A percentile compares a stretch with the other conserved stretches of the same genome.
Conservation (phyloP, 208 protist species). For the Trichomonas vaginalis region DNA sequence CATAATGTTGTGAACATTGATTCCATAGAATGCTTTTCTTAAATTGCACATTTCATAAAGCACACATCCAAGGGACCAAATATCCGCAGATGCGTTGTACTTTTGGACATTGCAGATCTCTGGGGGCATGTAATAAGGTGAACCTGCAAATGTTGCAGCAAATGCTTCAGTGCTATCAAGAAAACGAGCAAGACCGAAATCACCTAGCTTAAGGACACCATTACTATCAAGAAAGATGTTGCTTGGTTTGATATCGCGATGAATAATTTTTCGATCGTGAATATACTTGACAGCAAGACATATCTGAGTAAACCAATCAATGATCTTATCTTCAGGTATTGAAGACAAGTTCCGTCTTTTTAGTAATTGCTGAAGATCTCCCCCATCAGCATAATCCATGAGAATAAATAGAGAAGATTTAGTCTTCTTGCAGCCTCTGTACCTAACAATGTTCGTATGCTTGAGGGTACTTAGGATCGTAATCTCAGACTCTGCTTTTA, state of each 20-base stretch:
- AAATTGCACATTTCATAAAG: neutral
- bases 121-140: slow-evolving; percentile 19
- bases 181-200: neutral
- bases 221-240: neutral
- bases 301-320: slow-evolving; percentile 44
- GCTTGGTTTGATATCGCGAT: slow-evolving; percentile 38
- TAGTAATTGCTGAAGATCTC: neutral
- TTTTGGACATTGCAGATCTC: neutral
- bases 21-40: neutral
- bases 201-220: neutral
- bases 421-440: neutral
- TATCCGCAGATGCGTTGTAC: slow-evolving; percentile 8
- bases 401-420: neutral
- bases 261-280: slow-evolving; percentile 46
- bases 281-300: slow-evolving; percentile 43
- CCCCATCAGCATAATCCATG: slow-evolving; percentile 26
- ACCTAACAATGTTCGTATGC: neutral
- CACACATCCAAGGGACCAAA: slow-evolving; percentile 20
- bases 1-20: neutral
- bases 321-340: slow-evolving; percentile 20
- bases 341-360: too few relatives aligned
- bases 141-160: neutral
- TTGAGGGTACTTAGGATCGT: neutral
- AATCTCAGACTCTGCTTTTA: neutral
- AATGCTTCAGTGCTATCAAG: neutral